These are phyloP conservation scores for Agrostemma githago DNA, from an alignment of 148 eudicot genomes.

Conservation along the genomic window DNA sequence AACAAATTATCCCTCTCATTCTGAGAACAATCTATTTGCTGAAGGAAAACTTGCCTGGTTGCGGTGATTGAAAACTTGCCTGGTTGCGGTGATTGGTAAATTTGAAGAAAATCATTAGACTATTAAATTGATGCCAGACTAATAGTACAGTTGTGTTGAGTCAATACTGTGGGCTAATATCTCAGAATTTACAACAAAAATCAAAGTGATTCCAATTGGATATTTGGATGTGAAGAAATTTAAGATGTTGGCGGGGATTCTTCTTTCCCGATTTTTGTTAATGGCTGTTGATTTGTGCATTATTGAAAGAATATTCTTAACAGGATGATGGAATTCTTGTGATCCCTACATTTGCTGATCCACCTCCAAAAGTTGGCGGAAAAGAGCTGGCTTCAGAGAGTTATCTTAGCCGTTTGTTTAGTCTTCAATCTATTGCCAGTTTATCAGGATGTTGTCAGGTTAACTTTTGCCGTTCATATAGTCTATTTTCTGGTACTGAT, in stretches of 20 bases:
- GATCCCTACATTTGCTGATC: constrained; percentile 64
- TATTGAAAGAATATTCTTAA: constrained; percentile 16
- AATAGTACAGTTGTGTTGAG: background rate
- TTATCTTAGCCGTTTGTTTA: constrained; percentile 50
- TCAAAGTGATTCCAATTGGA: background rate
- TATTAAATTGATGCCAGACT: background rate
- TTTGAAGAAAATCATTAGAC: background rate
- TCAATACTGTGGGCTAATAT: background rate
- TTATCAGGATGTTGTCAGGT: constrained; percentile 99
- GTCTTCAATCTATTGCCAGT: constrained; percentile 73
- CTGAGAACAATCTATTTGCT: background rate
- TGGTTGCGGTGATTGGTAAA: background rate
- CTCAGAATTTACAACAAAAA: background rate
- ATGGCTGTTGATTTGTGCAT: constrained; percentile 4
- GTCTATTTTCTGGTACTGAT: background rate
- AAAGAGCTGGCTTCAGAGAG: constrained; percentile 61
- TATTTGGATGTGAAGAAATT: background rate
- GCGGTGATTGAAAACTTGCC: background rate
- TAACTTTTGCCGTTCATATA: constrained; percentile 9
- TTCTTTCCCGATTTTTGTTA: background rate
- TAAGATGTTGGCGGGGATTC: background rate
- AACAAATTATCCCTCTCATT: background rate
- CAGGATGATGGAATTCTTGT: constrained; percentile 90
- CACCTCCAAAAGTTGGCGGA: constrained; percentile 70
- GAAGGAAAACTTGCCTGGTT: background rate